Percentiles rank a stretch among this genome's conserved stretches.
Conservation (phyloP, 2,329 filamentous ascomycete species). For the Aspergillus novofumigatus region DNA sequence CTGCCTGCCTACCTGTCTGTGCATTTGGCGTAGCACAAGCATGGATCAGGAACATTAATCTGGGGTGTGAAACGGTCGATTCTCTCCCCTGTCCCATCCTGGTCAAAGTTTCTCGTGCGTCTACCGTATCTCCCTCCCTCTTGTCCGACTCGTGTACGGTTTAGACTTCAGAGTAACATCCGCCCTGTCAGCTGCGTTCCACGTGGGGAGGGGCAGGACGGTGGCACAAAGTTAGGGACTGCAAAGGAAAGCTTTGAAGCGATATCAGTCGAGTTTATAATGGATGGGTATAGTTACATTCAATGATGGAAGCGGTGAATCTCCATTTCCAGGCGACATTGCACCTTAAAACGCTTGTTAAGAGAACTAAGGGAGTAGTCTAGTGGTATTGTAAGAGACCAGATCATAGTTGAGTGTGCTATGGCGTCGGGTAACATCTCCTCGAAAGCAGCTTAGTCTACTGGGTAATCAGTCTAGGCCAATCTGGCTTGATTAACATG, state of each 20-base stretch:
- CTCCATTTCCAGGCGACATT: not conserved
- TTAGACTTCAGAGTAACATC: not conserved
- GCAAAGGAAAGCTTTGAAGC: not conserved
- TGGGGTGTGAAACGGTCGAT: not conserved
- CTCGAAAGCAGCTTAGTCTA: not conserved
- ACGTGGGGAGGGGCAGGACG: not conserved
- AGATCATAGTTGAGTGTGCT: not conserved
- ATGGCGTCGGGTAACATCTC: not conserved
- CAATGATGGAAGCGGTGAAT: not conserved
- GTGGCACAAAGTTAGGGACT: not conserved
- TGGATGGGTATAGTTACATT: not conserved
- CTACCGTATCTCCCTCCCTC: not conserved
- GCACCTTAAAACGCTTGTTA: not conserved
- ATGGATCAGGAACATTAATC: not conserved
- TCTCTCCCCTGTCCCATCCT: not conserved
- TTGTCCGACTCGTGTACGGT: not conserved
- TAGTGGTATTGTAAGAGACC: no score
- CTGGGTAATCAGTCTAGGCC: no score
- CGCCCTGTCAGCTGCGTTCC: not conserved
- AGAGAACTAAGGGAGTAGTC: no score
- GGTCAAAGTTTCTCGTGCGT: not conserved
- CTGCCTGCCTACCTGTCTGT: not conserved
- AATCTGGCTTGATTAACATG: not conserved
- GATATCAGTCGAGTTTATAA: not conserved
- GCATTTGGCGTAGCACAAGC: not conserved